Conservation (phyloP, 768 basidiomycete species). For the Suillus lakei region DNA sequence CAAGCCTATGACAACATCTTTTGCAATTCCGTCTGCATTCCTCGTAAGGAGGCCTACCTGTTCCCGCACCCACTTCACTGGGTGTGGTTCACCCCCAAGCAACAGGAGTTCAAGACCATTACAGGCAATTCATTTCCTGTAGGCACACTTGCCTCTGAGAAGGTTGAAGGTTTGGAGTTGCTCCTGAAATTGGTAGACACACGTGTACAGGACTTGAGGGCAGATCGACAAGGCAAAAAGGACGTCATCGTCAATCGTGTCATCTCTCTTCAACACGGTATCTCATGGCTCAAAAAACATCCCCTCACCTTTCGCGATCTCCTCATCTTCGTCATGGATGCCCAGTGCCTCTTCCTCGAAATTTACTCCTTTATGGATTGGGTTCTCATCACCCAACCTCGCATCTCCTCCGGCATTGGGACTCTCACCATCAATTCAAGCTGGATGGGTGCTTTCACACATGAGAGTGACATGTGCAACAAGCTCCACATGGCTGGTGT, state of each 20-base stretch:
- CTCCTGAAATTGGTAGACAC: background rate
- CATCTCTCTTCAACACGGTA: background rate
- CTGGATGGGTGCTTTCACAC: background rate
- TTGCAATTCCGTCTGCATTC: background rate
- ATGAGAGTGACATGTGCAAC: background rate
- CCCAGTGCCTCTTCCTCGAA: background rate
- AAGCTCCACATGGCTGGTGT: background rate
- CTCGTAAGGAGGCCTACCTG: background rate
- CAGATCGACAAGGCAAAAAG: background rate
- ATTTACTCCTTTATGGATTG: background rate
- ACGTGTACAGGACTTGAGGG: background rate
- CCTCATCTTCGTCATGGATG: background rate
- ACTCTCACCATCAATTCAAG: background rate
- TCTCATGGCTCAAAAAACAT: background rate
- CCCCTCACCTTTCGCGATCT: background rate
- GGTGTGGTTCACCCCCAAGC: slow-evolving; percentile 3
- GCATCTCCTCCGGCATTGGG: background rate
- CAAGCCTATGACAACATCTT: background rate
- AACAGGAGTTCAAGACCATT: background rate
- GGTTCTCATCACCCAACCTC: background rate
- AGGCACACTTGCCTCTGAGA: background rate
- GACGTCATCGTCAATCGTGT: background rate
- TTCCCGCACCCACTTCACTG: background rate
- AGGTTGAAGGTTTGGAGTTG: background rate
- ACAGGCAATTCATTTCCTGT: slow-evolving; percentile 1